Percentiles rank a stretch among this genome's conserved stretches.
These are phyloP conservation scores for Cladophialophora psammophila DNA, from an alignment of 2,329 filamentous ascomycete species.

Conservation along the genomic window DNA sequence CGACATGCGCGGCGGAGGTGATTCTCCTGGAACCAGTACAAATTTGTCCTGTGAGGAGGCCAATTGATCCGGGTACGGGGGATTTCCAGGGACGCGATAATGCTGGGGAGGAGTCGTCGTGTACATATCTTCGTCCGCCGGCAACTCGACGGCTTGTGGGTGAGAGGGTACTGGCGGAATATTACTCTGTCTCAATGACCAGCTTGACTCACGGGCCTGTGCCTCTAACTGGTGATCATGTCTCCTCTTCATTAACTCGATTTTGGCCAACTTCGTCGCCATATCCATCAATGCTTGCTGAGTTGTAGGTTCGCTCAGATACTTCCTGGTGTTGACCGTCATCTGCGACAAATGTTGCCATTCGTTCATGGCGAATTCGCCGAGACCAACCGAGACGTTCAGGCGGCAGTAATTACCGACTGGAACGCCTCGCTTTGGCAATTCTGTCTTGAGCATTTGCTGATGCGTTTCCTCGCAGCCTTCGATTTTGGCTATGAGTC, in stretches of 20 bases:
- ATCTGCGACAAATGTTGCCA: constrained; percentile 95
- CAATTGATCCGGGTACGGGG: constrained; percentile 37
- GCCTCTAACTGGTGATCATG: constrained; percentile 57
- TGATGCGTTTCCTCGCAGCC: constrained; percentile 91
- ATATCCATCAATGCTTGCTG: constrained; percentile 79
- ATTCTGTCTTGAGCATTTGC: constrained; percentile 79
- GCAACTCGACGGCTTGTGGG: constrained; percentile 64
- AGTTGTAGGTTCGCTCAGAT: constrained; percentile 75
- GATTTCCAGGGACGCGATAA: constrained; percentile 47
- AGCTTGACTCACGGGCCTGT: constrained; percentile 43
- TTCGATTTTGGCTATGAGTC: constrained; percentile 90
- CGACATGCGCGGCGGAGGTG: constrained; percentile 47
- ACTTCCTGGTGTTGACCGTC: constrained; percentile 86
- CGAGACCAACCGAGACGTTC: constrained; percentile 96
- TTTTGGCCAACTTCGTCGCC: constrained; percentile 81
- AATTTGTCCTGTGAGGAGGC: constrained; percentile 73
- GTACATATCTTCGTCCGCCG: constrained; percentile 60
- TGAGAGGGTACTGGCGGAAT: constrained; percentile 51
- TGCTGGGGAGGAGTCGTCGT: constrained; percentile 41
- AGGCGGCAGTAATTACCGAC: constrained; percentile 91
- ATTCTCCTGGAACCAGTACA: constrained; percentile 67
- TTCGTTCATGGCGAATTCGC: constrained; percentile 97
- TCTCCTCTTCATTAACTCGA: constrained; percentile 76
- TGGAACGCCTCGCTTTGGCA: constrained; percentile 79
- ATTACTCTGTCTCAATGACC: constrained; percentile 42